Percentiles rank a stretch among this genome's conserved stretches.
Evolutionary conservation across 805 yeast species (phyloP).

Genomic region (Starmerella cellae): DNA sequence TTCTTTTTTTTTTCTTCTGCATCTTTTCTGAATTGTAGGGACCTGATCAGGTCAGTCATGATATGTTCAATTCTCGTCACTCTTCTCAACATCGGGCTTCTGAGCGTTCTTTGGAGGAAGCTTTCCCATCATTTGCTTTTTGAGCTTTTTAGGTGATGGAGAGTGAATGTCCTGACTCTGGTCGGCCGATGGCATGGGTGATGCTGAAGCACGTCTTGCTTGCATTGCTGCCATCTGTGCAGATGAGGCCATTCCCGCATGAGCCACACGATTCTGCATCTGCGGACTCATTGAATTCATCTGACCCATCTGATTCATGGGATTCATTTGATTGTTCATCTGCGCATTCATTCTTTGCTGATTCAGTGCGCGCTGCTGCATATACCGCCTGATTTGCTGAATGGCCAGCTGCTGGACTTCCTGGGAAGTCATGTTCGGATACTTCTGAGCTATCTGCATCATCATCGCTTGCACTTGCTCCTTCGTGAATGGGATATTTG

Average conservation of each 20-base stretch:
- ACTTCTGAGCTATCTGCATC: constrained; percentile 16
- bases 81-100: too few relatives aligned
- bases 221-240: background rate
- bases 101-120: too few relatives aligned
- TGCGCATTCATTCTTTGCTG: constrained; percentile 1
- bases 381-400: constrained; percentile 18
- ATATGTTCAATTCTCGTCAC: too few relatives aligned
- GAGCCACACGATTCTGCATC: background rate
- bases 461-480: constrained; percentile 19
- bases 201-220: too few relatives aligned
- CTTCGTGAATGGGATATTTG: constrained; percentile 8
- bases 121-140: too few relatives aligned
- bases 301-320: background rate
- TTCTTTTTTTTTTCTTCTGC: too few relatives aligned
- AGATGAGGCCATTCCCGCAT: background rate
- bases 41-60: too few relatives aligned
- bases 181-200: too few relatives aligned
- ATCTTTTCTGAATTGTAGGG: too few relatives aligned
- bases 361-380: constrained; percentile 12
- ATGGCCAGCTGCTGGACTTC: constrained; percentile 21
- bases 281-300: background rate
- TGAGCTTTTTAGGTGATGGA: too few relatives aligned
- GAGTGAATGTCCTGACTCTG: too few relatives aligned
- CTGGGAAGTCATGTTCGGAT: constrained; percentile 19
- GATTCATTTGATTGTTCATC: background rate